Conservation (phyloP, 768 basidiomycete genomes). For the Boletus pseudo-olivaceus region DNA sequence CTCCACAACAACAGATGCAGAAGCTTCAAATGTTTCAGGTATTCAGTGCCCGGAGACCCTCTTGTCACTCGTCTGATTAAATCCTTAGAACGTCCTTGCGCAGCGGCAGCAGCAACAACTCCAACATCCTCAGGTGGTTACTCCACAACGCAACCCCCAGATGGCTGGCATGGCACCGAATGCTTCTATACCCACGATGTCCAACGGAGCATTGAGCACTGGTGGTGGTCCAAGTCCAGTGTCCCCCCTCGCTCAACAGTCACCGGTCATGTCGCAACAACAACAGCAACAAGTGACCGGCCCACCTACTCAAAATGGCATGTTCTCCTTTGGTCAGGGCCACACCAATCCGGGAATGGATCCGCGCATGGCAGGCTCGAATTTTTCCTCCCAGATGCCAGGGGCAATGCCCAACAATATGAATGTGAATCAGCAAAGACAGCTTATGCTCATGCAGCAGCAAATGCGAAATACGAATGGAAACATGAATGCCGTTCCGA, state of each 20-base stretch:
- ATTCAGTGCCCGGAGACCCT: conserved; percentile 6
- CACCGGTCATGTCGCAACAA: conserved; percentile 28
- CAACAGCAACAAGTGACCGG: conserved; percentile 28
- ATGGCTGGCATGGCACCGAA: conserved; percentile 31
- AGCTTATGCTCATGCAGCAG: conserved; percentile 41
- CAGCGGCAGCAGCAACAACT: conserved; percentile 34
- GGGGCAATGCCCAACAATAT: conserved; percentile 27
- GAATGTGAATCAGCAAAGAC: conserved; percentile 42
- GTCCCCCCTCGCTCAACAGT: conserved; percentile 28
- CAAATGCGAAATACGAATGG: conserved; percentile 29
- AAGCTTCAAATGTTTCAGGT: conserved; percentile 55
- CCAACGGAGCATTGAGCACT: conserved; percentile 24
- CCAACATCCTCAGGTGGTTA: conserved; percentile 22
- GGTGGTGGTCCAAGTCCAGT: conserved; percentile 28
- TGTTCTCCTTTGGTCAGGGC: conserved; percentile 29
- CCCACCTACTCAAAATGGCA: conserved; percentile 29
- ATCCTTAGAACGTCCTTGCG: conserved; percentile 13
- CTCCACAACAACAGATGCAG: conserved; percentile 56
- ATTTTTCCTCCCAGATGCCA: conserved; percentile 28
- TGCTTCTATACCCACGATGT: conserved; percentile 22
- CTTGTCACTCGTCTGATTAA: conserved; percentile 4
- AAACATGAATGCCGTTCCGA: conserved; percentile 22
- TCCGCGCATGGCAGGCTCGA: conserved; percentile 29
- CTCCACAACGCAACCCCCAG: conserved; percentile 26
- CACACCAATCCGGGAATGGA: conserved; percentile 27